Evolutionary conservation across 2,329 filamentous ascomycete genomes (phyloP).

Genomic region (Colletotrichum truncatum): DNA sequence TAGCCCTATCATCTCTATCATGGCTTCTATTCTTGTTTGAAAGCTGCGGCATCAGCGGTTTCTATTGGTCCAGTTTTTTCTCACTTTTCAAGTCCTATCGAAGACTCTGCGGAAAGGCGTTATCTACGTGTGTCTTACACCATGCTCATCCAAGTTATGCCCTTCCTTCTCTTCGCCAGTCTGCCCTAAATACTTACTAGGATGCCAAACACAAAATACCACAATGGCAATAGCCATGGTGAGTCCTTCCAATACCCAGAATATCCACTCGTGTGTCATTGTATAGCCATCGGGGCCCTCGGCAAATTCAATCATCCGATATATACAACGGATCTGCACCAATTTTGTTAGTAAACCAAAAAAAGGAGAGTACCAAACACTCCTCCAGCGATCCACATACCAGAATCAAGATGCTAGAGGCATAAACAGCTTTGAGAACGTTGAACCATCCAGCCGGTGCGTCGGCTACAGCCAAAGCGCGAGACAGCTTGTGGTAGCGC

Average conservation of each 20-base stretch:
- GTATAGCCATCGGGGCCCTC: slow-evolving; percentile 60
- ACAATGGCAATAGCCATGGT: slow-evolving; percentile 57
- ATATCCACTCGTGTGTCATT: slow-evolving; percentile 60
- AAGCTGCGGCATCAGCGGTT: no score
- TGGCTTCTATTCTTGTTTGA: no score
- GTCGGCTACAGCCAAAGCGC: slow-evolving; percentile 30
- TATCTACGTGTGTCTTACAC: no score
- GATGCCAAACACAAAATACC: slow-evolving; percentile 60
- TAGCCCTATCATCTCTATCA: no score
- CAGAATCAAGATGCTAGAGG: slow-evolving; percentile 54
- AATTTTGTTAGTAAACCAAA: neutral
- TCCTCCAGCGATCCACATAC: slow-evolving; percentile 39
- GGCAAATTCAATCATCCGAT: slow-evolving; percentile 61
- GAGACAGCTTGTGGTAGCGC: slow-evolving; percentile 46
- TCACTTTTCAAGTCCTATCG: no score
- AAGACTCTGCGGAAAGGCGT: no score
- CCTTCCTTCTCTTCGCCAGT: neutral
- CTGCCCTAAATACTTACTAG: slow-evolving; percentile 46
- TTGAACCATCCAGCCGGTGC: slow-evolving; percentile 46
- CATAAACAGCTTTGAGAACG: slow-evolving; percentile 51
- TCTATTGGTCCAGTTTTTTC: no score
- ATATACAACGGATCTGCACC: slow-evolving; percentile 61
- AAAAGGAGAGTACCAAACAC: neutral
- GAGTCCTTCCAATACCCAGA: slow-evolving; percentile 60
- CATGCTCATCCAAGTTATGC: neutral